These are phyloP conservation scores for Russula emetica DNA, from an alignment of 768 basidiomycete genomes.

Conservation along the genomic window DNA sequence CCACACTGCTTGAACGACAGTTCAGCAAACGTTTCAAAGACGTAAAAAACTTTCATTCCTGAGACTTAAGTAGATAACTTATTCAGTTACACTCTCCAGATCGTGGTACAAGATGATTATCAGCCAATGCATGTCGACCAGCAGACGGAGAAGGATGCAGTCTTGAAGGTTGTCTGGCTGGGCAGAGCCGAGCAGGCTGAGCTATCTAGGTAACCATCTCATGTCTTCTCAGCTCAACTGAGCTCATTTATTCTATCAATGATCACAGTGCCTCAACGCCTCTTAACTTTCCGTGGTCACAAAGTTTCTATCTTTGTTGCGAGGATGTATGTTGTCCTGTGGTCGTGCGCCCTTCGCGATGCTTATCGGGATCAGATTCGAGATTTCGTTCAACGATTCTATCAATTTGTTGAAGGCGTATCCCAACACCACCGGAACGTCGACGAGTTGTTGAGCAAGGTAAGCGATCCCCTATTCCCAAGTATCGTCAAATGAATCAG, in stretches of 20 bases:
- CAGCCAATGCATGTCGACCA: conserved; percentile 75
- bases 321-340: conserved; percentile 57
- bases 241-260: background rate
- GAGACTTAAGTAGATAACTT: background rate
- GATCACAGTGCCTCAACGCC: conserved; percentile 55
- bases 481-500: conserved; percentile 1
- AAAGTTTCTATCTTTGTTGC: conserved; percentile 92
- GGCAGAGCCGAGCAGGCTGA: conserved; percentile 58
- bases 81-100: conserved; percentile 41
- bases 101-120: conserved; percentile 82
- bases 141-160: conserved; percentile 58
- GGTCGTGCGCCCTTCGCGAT: conserved; percentile 1
- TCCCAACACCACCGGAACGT: conserved; percentile 88
- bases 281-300: conserved; percentile 85
- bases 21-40: conserved; percentile 78
- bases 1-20: conserved; percentile 71
- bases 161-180: conserved; percentile 84
- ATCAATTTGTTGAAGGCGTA: conserved; percentile 93
- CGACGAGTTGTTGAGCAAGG: conserved; percentile 87
- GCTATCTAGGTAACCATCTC: conserved; percentile 45
- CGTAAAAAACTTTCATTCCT: conserved; percentile 42
- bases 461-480: conserved; percentile 33
- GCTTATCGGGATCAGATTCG: conserved; percentile 54
- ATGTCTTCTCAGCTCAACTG: background rate
- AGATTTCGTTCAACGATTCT: conserved; percentile 89